phyloP scores from a whole-genome alignment of 2,329 filamentous ascomycete species.

The Verticillium albo-atrum region DNA sequence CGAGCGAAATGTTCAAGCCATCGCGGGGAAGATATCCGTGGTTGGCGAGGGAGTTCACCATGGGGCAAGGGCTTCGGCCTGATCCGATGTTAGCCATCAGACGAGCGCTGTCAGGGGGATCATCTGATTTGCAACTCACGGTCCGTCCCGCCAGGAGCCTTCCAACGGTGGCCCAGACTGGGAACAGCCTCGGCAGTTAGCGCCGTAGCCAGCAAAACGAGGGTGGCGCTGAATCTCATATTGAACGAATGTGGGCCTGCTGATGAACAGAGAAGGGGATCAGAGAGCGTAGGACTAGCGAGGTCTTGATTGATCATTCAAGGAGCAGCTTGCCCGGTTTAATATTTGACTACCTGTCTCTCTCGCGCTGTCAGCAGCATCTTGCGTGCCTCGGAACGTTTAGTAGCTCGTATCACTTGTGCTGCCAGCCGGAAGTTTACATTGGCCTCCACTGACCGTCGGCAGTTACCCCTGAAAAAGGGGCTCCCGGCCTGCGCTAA shows the following conservation, averaged over 20 bases:
- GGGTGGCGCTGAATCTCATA: not conserved
- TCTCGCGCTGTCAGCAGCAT: not conserved
- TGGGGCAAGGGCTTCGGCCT: constrained; percentile 17
- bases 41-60: constrained; percentile 19
- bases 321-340: not conserved
- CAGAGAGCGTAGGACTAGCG: no score
- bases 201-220: not conserved
- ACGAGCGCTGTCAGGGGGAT: not conserved
- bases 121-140: not conserved
- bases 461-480: not conserved
- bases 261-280: not conserved
- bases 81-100: not conserved
- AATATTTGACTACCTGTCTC: not conserved
- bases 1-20: constrained; percentile 11
- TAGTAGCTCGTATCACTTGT: not conserved
- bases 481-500: not conserved
- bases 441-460: not conserved
- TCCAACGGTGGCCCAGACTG: not conserved
- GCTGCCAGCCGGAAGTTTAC: not conserved
- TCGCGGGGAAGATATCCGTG: constrained; percentile 15
- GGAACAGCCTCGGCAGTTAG: not conserved
- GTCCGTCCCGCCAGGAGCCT: not conserved
- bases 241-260: not conserved
- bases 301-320: no score
- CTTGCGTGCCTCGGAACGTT: not conserved